These are phyloP conservation scores for Eucalyptus curtisii DNA, from an alignment of 345 rosid genomes.

Conservation along the genomic window DNA sequence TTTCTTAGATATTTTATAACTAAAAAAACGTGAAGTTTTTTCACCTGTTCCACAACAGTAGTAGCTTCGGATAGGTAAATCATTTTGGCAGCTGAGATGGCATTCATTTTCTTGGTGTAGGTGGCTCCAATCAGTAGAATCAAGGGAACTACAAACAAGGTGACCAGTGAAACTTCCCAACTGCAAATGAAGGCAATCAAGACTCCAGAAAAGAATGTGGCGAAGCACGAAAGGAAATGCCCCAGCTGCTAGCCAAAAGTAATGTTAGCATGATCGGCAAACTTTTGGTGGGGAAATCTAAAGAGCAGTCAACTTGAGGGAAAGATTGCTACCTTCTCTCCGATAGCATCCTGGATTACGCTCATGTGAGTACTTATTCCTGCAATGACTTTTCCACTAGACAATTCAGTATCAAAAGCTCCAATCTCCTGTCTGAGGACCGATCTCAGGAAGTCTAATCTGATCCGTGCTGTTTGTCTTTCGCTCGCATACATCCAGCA, in stretches of 20 bases:
- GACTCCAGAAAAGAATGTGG: slow-evolving; percentile 41
- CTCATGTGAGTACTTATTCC: slow-evolving; percentile 50
- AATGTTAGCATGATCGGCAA: background rate
- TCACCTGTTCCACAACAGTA: slow-evolving; percentile 46
- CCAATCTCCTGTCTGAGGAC: slow-evolving; percentile 49
- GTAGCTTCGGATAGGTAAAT: slow-evolving; percentile 39
- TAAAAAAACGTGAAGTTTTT: background rate
- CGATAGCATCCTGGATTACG: slow-evolving; percentile 52
- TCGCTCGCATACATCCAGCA: slow-evolving; percentile 67
- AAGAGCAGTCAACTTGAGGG: background rate
- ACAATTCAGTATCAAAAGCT: slow-evolving; percentile 52
- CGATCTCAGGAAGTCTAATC: slow-evolving; percentile 32
- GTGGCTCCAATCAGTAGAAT: slow-evolving; percentile 48
- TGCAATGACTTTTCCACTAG: slow-evolving; percentile 34
- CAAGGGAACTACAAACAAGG: slow-evolving; percentile 34
- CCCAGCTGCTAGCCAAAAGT: slow-evolving; percentile 26
- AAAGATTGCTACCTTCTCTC: slow-evolving; percentile 35
- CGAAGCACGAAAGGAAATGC: slow-evolving; percentile 46
- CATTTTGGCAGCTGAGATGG: slow-evolving; percentile 29
- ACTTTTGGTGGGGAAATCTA: background rate
- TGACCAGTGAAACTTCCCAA: slow-evolving; percentile 51
- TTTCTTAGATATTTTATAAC: background rate
- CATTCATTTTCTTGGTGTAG: slow-evolving; percentile 42
- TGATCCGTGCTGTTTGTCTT: slow-evolving; percentile 31
- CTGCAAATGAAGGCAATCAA: slow-evolving; percentile 40